These are phyloP conservation scores for Myotisia sp. DNA, from an alignment of 2,329 filamentous ascomycete genomes.

Conservation along the genomic window DNA sequence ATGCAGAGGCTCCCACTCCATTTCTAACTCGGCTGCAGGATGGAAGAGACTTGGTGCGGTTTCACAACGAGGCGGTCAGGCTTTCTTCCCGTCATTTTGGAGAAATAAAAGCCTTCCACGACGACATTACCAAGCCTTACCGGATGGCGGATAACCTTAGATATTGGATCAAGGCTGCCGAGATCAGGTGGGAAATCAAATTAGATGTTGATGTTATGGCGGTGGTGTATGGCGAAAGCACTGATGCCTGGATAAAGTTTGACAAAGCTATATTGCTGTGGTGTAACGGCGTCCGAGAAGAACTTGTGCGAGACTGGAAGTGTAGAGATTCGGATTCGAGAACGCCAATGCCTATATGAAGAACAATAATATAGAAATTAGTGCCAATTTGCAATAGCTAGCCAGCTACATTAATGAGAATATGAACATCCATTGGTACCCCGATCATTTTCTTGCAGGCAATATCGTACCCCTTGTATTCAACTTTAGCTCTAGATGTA, in stretches of 20 bases:
- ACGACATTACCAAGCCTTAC: slow-evolving; percentile 90
- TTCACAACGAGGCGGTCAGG: slow-evolving; percentile 80
- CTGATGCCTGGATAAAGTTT: slow-evolving; percentile 61
- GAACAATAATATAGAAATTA: too few species aligned
- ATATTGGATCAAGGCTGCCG: slow-evolving; percentile 92
- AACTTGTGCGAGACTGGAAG: slow-evolving; percentile 62
- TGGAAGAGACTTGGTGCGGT: slow-evolving; percentile 64
- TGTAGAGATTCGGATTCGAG: slow-evolving; percentile 8
- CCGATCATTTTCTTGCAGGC: too few species aligned
- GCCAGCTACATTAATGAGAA: too few species aligned
- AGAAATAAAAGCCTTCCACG: slow-evolving; percentile 74
- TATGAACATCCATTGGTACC: too few species aligned
- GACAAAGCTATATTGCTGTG: slow-evolving; percentile 71
- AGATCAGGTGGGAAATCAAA: slow-evolving; percentile 81
- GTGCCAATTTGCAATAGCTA: too few species aligned
- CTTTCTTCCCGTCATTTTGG: slow-evolving; percentile 79
- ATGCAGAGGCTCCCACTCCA: slow-evolving; percentile 36
- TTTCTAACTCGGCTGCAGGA: slow-evolving; percentile 63
- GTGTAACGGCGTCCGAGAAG: slow-evolving; percentile 68
- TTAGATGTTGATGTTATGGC: slow-evolving; percentile 74
- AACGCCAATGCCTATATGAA: too few species aligned
- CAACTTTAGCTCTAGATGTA: too few species aligned
- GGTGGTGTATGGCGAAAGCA: slow-evolving; percentile 58
- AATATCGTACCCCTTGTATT: too few species aligned
- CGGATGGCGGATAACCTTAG: slow-evolving; percentile 83